A percentile compares a stretch with the other conserved stretches of the same genome.
phyloP scores from a whole-genome alignment of 2,329 filamentous ascomycete species.

The Colletotrichum melonis region DNA sequence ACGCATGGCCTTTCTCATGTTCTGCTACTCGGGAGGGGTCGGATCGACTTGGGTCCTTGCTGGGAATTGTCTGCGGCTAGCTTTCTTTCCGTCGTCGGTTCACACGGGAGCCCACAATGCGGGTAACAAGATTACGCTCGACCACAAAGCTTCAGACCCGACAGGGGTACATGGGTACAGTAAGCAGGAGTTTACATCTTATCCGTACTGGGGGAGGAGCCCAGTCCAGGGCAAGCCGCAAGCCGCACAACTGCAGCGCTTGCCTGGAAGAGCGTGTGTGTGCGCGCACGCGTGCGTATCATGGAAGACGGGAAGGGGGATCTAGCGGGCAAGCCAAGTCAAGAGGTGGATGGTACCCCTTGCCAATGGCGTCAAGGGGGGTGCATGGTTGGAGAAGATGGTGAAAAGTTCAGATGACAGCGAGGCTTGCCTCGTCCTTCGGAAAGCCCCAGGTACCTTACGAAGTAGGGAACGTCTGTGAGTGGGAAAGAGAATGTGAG shows the following conservation, averaged over 20 bases:
- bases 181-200: constrained; percentile 13
- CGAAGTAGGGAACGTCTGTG: constrained; percentile 2
- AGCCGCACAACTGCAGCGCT: neutral
- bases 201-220: neutral
- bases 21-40: constrained; percentile 28
- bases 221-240: constrained; percentile 3
- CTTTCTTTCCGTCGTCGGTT: constrained; percentile 37
- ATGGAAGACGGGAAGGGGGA: constrained; percentile 23
- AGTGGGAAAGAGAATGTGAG: neutral
- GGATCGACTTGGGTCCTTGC: constrained; percentile 34
- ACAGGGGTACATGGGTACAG: constrained; percentile 28
- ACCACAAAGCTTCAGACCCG: constrained; percentile 35
- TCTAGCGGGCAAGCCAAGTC: constrained; percentile 20
- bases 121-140: constrained; percentile 34
- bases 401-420: constrained; percentile 37
- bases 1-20: constrained; percentile 26
- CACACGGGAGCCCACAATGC: constrained; percentile 35
- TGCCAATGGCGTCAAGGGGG: constrained; percentile 15
- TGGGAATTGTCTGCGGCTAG: constrained; percentile 36
- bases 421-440: constrained; percentile 17
- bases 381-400: constrained; percentile 20
- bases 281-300: constrained; percentile 18
- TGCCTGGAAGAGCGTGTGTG: neutral
- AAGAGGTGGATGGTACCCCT: constrained; percentile 2
- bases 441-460: constrained; percentile 12